Conservation (phyloP, 2,329 filamentous ascomycete species). For the Cladophialophora psammophila region DNA sequence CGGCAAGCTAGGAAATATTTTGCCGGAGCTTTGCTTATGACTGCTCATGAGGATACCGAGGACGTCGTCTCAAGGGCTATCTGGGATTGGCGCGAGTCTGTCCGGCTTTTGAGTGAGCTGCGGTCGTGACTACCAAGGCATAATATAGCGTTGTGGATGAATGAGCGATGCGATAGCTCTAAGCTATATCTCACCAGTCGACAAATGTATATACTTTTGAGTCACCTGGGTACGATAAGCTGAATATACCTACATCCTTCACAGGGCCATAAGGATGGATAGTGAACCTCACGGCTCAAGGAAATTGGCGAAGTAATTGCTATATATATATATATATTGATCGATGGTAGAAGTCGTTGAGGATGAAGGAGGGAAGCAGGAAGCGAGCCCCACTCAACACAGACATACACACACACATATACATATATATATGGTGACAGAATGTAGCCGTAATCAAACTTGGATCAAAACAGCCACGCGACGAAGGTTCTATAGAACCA, state of each 20-base stretch:
- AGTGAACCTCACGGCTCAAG: too few relatives aligned
- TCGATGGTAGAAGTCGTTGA: neutral
- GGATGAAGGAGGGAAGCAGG: too few relatives aligned
- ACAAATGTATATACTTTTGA: neutral
- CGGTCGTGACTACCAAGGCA: neutral
- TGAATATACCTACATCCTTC: neutral
- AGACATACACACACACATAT: too few relatives aligned
- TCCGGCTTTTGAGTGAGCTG: neutral
- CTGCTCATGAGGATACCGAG: neutral
- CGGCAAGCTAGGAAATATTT: neutral
- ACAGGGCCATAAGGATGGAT: neutral
- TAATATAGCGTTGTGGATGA: too few relatives aligned
- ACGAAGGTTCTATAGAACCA: constrained; percentile 68
- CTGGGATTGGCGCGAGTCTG: neutral
- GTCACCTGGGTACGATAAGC: neutral
- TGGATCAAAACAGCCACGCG: constrained; percentile 65
- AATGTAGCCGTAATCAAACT: neutral
- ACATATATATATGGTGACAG: too few relatives aligned
- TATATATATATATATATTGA: neutral
- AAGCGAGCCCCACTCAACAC: too few relatives aligned
- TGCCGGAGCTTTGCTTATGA: neutral
- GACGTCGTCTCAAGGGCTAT: neutral
- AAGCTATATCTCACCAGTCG: neutral
- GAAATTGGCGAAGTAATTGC: neutral
- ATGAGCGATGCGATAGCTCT: too few relatives aligned